phyloP scores from a whole-genome alignment of 192 early-diverging fungal genomes.

The Gryganskiella cystojenkinii region DNA sequence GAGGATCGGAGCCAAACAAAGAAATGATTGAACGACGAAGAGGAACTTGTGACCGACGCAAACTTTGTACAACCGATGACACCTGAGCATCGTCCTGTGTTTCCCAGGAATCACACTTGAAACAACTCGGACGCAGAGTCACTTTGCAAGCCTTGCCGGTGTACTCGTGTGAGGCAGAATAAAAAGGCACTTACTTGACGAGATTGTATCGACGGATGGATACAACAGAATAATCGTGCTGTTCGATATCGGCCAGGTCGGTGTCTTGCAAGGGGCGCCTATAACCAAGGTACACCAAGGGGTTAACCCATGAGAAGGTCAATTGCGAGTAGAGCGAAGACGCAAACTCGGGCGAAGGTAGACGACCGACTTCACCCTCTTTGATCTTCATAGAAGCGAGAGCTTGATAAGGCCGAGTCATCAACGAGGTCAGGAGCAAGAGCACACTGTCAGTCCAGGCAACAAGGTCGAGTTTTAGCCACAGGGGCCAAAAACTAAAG shows the following conservation, averaged over 20 bases:
- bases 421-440: conserved; percentile 12
- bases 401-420: conserved; percentile 16
- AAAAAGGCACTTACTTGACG: conserved; percentile 15
- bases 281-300: conserved; percentile 58
- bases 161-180: not conserved
- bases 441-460: conserved; percentile 9
- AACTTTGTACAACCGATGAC: too few species aligned
- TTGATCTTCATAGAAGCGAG: conserved; percentile 4
- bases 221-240: conserved; percentile 43
- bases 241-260: conserved; percentile 68
- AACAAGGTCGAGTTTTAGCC: conserved; percentile 20
- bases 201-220: conserved; percentile 9
- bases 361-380: conserved; percentile 7
- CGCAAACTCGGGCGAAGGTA: conserved; percentile 10
- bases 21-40: too few species aligned
- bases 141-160: too few species aligned
- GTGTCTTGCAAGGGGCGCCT: conserved; percentile 59
- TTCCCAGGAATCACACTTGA: too few species aligned
- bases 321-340: conserved; percentile 40
- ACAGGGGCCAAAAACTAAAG: conserved; percentile 14
- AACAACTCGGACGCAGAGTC: too few species aligned
- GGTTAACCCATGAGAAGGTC: conserved; percentile 49
- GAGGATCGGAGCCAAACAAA: not conserved
- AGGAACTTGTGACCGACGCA: too few species aligned
- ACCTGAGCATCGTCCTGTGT: too few species aligned